These are phyloP conservation scores for Chaetomium sp. DNA, from an alignment of 2,329 filamentous ascomycete genomes.

Conservation along the genomic window DNA sequence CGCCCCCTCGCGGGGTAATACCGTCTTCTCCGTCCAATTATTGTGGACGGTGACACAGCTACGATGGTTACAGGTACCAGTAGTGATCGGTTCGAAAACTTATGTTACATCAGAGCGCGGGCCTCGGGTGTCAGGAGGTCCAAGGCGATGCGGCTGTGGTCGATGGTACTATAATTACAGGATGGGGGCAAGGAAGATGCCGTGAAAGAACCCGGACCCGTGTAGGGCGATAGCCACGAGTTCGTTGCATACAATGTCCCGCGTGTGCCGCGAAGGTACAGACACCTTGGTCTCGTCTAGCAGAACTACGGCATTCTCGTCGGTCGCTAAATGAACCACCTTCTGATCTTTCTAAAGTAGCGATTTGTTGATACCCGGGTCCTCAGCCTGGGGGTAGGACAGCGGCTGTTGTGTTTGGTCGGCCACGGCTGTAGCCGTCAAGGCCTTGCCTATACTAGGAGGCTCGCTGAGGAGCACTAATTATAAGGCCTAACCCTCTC, in stretches of 20 bases:
- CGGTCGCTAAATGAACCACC: too few relatives aligned
- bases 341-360: too few relatives aligned
- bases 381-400: too few relatives aligned
- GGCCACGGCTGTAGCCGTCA: too few relatives aligned
- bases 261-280: constrained; percentile 39
- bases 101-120: constrained; percentile 38
- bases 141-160: constrained; percentile 41
- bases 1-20: too few relatives aligned
- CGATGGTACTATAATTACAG: constrained; percentile 34
- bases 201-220: constrained; percentile 40
- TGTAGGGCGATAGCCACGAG: constrained; percentile 42
- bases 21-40: too few relatives aligned
- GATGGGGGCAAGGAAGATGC: constrained; percentile 42
- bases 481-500: constrained; percentile 32
- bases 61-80: too few relatives aligned
- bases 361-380: too few relatives aligned
- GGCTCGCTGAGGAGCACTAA: constrained; percentile 87
- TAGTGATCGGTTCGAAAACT: constrained; percentile 34
- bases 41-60: too few relatives aligned
- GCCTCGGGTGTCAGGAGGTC: constrained; percentile 37
- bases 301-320: constrained; percentile 38
- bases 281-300: constrained; percentile 51
- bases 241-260: constrained; percentile 43
- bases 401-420: too few relatives aligned
- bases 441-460: constrained; percentile 74